Conservation (phyloP, 192 early-diverging fungal species). For the Umbelopsis ramanniana region DNA sequence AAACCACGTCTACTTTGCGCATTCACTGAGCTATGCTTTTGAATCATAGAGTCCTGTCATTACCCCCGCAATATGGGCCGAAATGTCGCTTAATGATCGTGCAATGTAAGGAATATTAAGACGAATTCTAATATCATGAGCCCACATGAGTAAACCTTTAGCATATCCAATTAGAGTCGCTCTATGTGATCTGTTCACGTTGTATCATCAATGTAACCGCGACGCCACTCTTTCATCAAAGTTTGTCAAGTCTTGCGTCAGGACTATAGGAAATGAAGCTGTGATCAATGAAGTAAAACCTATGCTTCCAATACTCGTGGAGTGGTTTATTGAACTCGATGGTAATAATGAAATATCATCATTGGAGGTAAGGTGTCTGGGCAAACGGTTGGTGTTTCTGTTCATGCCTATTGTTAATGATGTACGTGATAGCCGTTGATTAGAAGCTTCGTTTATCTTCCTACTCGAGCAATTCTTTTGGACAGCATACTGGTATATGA, state of each 20-base stretch:
- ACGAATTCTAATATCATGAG: no score
- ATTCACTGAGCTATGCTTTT: not conserved
- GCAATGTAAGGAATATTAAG: not conserved
- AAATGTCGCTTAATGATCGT: conserved; percentile 6
- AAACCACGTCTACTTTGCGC: not conserved
- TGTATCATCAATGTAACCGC: not conserved
- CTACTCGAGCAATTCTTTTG: not conserved
- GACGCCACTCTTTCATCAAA: not conserved
- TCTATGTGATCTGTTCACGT: not conserved
- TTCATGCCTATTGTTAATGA: not conserved
- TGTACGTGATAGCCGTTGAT: not conserved
- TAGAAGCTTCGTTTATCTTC: conserved; percentile 9
- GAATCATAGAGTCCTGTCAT: not conserved
- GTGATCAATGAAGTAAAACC: not conserved
- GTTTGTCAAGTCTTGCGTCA: conserved; percentile 1
- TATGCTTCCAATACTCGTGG: not conserved
- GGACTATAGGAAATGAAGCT: not conserved
- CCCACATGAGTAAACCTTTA: not conserved
- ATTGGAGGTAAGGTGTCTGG: not conserved
- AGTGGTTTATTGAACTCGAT: conserved; percentile 6
- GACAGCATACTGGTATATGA: not conserved
- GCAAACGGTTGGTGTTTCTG: no score
- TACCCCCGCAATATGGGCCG: not conserved
- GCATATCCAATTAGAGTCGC: not conserved
- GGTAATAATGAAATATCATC: not conserved